These are phyloP conservation scores for Cryphonectria japonica DNA, from an alignment of 2,329 filamentous ascomycete species.

Conservation along the genomic window DNA sequence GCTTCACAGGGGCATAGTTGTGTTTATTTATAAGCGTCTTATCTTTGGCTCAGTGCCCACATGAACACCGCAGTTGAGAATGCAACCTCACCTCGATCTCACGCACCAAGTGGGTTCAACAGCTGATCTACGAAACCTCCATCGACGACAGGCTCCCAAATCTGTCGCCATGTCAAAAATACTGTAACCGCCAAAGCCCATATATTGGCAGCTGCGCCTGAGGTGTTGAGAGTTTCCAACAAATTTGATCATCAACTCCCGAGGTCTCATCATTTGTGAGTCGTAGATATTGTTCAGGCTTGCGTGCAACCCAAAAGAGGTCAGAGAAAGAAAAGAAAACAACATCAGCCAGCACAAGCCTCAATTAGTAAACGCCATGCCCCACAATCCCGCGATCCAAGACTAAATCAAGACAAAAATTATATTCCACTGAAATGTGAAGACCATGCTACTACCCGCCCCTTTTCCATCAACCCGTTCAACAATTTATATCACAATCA, in stretches of 20 bases:
- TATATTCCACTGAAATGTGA: background rate
- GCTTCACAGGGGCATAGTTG: background rate
- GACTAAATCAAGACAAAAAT: background rate
- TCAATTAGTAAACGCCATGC: background rate
- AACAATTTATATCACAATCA: background rate
- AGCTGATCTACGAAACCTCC: no score
- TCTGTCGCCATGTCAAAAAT: no score
- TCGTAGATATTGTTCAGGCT: background rate
- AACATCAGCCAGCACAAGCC: background rate
- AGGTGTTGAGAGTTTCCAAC: background rate
- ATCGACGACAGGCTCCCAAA: no score
- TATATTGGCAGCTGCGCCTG: background rate
- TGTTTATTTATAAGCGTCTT: background rate
- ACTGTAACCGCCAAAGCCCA: background rate
- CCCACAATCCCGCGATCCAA: background rate
- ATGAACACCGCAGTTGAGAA: background rate
- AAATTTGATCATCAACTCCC: background rate
- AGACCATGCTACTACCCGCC: background rate
- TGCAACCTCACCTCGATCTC: background rate
- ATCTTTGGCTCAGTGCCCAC: background rate
- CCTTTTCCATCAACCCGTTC: background rate
- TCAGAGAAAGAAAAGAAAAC: no score
- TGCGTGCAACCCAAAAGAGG: background rate
- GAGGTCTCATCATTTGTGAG: background rate
- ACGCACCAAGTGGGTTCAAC: background rate